Base-by-base conservation (phyloP, 1,139 yeast genomes). In the Yueomyces sp. region DNA sequence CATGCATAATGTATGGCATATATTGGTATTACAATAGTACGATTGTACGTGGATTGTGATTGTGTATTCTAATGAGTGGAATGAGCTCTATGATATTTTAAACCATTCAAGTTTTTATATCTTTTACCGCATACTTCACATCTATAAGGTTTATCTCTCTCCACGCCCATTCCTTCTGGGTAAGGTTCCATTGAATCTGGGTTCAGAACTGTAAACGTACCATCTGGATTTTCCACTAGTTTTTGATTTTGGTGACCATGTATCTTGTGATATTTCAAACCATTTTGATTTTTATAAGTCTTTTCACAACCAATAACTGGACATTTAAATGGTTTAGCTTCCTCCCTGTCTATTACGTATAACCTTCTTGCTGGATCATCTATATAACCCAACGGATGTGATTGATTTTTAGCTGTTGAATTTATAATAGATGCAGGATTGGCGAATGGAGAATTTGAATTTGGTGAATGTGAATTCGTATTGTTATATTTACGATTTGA, bases 231-330 rank as follows among this genome's bases (percentile, higher is more conserved):
- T 54, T 82, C 85, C 58, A 86, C 82, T 48, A 91, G 67, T 36
- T 85, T 86, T 65, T 91, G 98, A 59, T 91, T 89, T 65, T 87
- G 96, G 64, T 91, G 98, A 40, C 99, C 99, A 63, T 91, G 99
- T 51, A 85, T 69, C 51, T 96, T 75, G 65, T 91, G 99, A 65
- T 91, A 91, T 63, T 91, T 91, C 58, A 91, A 72, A 11, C 99
- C 99, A 60, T 91, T 91, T 66, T 91, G 98, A 64, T 91, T 91
- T 69, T 91, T 91, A 66, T 91, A 91, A 35, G 93, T 89, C 69
- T 91, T 91, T 56, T 89, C 97, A 65, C 99, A 91, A 4, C 98
- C 98, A 57, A 87, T 84, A 37, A 91, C 98, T 0, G 97, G 98
- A 67, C 99, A 91, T 62, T 83, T 87, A 69, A 83, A 91, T 27